Evolutionary conservation across 805 yeast species (phyloP), one percentile per base, ranked within the genome.

Genomic region (Geotrichum ghanense): DNA sequence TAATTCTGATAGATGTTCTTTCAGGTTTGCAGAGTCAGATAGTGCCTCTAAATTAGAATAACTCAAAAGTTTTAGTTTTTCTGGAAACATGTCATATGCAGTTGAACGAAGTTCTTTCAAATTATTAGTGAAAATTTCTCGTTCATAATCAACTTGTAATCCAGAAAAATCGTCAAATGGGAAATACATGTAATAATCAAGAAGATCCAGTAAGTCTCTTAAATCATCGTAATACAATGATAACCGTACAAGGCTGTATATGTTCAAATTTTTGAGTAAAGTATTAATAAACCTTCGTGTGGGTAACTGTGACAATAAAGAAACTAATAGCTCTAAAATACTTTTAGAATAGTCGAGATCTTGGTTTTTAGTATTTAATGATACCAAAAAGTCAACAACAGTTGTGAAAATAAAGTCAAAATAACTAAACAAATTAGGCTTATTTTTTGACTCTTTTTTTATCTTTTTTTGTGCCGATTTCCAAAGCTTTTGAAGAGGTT

Each of bases 131-230:
- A 48, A 22, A 42, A 52, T 53, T 10, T 48, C 17, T 9, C 53
- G 48, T 3, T 55, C 57, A 2, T 51, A 24, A 1, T 56, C 24
- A 3, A 59, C 45, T 4, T 54, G 40, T 14, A 52, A 56, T 6
- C 73, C 74, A 0, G 69, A 53, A 39, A 65, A 60, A 41, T 72
- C 76, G 50, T 72, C 65, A 16, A 73, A 54, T 2, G 76, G 75
- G 50, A 64, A 71, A 37, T 60, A 48, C 3, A 65, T 34, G 34
- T 57, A 64, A 41, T 61, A 58, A 7, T 52, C 50, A 3, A 66
- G 46, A 1, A 56, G 37, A 1, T 31, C 45, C 16, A 27, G 35
- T 5, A 43, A 25, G 20, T 10, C 23, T 5, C 26, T 41, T 40
- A 26, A 42, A 12, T 19, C 23, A n/a, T 35, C 39, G 37, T 44